Base-by-base conservation (phyloP, 345 rosid genomes). In the Linum tenue region DNA sequence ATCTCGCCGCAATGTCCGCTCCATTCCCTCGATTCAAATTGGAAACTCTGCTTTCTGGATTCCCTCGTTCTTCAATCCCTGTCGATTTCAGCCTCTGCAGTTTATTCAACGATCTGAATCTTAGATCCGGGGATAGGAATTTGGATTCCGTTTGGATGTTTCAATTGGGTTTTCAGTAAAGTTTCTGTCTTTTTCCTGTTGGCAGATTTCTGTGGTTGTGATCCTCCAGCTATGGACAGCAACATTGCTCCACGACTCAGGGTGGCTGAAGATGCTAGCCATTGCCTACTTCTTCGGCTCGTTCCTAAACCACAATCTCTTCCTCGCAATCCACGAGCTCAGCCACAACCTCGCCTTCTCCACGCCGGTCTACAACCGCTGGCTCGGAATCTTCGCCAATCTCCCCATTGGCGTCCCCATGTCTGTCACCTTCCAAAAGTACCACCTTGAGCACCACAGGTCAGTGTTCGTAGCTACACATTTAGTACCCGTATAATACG, bases 271-370 rank as follows among this genome's bases (percentile, higher is more conserved):
- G 80, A 84, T 89, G 43, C 72, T 89, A 56, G 76, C 75, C 64
- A 67, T 82, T 53, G 78, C 94, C 35, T 92, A 86, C 75, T 89
- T 83, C 78, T 89, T 89, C 69, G 92, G 97, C 56, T 84, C 95
- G 37, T 86, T 92, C 72, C 88, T 92, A 67, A 89, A 86, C 71
- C 98, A 89, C 78, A 92, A 92, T 66, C 92, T 92, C 69, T 89
- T 87, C 78, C 77, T 92, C 56, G 98, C 96, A 50, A 89, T 89
- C 68, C 98, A 89, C 60, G 96, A 92, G 77, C 82, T 89, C 62
- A 84, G 95, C 79, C 98, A 92, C 83, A 92, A 87, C 63, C 92
- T 92, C 0, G 95, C 97, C 39, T 92, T 89, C 81, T 87, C 87
- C 2, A 82, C 86, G 57, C 91, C 94, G 1, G 79, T 76, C 71